phyloP scores from a whole-genome alignment of 202 grass and related monocot genomes.

The Saccharum hybrid region DNA sequence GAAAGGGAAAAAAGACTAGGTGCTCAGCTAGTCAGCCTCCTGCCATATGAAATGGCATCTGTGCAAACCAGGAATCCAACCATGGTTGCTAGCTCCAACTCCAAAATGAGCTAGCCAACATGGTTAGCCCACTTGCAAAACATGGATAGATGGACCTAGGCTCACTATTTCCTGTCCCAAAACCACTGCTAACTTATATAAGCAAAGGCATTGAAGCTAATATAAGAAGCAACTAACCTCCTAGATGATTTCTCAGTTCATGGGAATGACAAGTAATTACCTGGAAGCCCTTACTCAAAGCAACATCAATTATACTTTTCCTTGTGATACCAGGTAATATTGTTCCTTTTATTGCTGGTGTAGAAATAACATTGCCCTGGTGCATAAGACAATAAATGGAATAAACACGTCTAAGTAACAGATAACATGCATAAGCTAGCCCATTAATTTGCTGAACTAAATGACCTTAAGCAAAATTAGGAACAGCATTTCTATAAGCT shows the following conservation, averaged over 20 bases:
- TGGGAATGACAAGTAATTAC: constrained; percentile 45
- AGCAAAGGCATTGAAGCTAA: constrained; percentile 1
- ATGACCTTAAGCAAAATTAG: neutral
- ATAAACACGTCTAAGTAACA: constrained; percentile 24
- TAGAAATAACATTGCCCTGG: constrained; percentile 84
- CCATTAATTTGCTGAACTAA: constrained; percentile 30
- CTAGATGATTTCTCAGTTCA: constrained; percentile 6
- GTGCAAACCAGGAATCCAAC: neutral
- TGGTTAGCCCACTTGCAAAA: neutral
- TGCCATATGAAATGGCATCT: neutral
- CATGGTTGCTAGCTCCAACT: neutral
- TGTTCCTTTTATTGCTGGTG: constrained; percentile 83
- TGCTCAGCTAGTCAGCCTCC: neutral
- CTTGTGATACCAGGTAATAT: constrained; percentile 97
- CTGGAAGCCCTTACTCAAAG: constrained; percentile 74
- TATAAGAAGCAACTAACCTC: constrained; percentile 6
- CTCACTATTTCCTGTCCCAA: neutral
- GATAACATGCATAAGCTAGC: constrained; percentile 17
- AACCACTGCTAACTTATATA: constrained; percentile 26
- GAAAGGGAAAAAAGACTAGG: neutral
- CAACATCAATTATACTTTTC: constrained; percentile 98
- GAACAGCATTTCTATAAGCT: neutral
- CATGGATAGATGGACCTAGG: neutral
- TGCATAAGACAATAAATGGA: constrained; percentile 34
- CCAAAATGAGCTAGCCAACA: neutral